These are phyloP conservation scores for Talaromyces ruber DNA, from an alignment of 495 filamentous ascomycete genomes.

Conservation along the genomic window DNA sequence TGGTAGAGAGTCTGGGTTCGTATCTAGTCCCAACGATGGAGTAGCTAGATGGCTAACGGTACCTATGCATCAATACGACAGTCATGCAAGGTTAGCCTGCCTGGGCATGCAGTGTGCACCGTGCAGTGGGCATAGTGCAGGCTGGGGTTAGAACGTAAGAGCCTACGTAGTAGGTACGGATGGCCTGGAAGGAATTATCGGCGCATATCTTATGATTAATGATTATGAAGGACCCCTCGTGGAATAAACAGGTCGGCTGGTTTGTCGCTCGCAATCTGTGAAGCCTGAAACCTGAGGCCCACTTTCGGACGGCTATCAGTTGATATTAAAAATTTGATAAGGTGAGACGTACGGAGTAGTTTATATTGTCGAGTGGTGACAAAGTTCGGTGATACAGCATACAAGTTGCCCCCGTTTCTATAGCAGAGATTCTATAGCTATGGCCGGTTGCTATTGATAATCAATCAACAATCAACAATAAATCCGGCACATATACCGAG, in stretches of 20 bases:
- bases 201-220: neutral
- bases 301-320: neutral
- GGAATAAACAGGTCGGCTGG: neutral
- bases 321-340: neutral
- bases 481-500: neutral
- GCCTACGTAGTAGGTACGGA: no score
- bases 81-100: neutral
- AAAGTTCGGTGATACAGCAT: neutral
- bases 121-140: neutral
- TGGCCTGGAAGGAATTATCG: neutral
- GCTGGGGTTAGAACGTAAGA: no score
- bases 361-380: neutral
- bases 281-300: neutral
- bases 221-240: neutral
- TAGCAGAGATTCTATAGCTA: neutral
- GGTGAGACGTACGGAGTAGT: neutral
- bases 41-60: neutral
- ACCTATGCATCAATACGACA: neutral
- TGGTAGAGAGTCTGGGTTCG: neutral
- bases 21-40: neutral
- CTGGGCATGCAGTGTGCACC: neutral
- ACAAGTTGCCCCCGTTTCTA: neutral
- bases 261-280: neutral
- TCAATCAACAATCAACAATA: neutral
- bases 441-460: neutral